Base-by-base conservation (phyloP, 345 rosid species). In the Erodium maritimum region DNA sequence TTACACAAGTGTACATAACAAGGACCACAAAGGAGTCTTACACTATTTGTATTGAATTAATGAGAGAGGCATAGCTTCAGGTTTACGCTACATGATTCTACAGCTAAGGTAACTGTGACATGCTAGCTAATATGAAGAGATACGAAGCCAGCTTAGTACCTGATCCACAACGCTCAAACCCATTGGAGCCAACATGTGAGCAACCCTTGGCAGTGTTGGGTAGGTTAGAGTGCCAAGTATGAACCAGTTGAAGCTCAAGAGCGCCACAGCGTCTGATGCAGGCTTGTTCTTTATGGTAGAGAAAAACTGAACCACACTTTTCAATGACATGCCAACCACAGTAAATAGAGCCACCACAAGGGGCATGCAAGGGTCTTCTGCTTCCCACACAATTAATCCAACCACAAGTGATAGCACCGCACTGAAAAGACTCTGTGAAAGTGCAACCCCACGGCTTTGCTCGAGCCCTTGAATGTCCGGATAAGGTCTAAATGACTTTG, bases 161-260 rank as follows among this genome's bases (percentile, higher is more conserved):
- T 23, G 13, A 62, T 61, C 48, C 24, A 58, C 20, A 23, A 70
- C 16, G 23, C 25, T 58, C 17, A 63, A 19, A 9, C 63, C 52
- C 56, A 67, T 7, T 5, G 71, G 81, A 19, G 65, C 75, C 24
- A 84, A 63, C 22, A 75, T 58, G 6, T 71, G 73, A 22, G 74
- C 79, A 22, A 84, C 55, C 71, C 65, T 81, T 0, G 95, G 95
- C 21, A 91, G 55, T 11, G 81, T 70, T 0, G 91, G 95, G 64
- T 76, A 89, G 23, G 86, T 76, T 13, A 91, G 91, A 0, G 82
- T 71, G 50, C 96, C 96, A 0, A 91, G 81, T 10, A 88, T 65
- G 69, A 91, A 91, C 83, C 93, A 86, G 58, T 88, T 88, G 56
- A 91, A 73, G 74, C 89, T 91, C 71, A 91, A 61, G 37, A 91